Conservation (phyloP, 2,329 filamentous ascomycete genomes). For the Calonectria henricotiae region DNA sequence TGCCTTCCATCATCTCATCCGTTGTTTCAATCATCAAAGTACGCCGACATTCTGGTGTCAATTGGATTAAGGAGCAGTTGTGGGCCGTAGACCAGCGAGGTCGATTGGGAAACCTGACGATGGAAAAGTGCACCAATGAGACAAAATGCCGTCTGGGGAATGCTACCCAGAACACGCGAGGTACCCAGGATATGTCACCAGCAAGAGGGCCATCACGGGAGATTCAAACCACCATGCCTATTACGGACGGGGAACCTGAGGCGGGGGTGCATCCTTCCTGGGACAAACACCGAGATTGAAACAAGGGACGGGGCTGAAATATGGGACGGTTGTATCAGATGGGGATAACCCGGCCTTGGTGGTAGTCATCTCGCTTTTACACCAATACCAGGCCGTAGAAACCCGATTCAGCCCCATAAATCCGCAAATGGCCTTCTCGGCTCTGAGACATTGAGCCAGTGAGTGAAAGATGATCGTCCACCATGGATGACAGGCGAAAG, state of each 20-base stretch:
- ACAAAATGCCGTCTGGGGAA: constrained; percentile 5
- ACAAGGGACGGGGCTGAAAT: constrained; percentile 34
- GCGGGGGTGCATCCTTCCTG: not conserved
- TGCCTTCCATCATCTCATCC: not conserved
- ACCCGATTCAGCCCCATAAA: constrained; percentile 11
- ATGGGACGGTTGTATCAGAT: constrained; percentile 17
- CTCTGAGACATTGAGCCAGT: not conserved
- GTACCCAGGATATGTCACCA: constrained; percentile 6
- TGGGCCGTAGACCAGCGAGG: not conserved
- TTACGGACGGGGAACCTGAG: not conserved
- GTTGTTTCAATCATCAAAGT: constrained; percentile 14
- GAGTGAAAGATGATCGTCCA: not conserved
- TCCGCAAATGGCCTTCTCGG: constrained; percentile 2
- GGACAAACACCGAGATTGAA: constrained; percentile 34
- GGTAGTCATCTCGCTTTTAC: not conserved
- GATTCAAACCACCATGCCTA: constrained; percentile 1
- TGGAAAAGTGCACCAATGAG: constrained; percentile 29
- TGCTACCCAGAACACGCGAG: not conserved
- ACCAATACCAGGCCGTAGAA: not conserved
- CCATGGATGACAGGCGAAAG: not conserved
- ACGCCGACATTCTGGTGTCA: constrained; percentile 15
- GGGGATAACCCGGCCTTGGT: not conserved
- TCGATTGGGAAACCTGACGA: not conserved
- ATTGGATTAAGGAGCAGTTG: constrained; percentile 29
- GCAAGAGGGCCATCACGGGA: constrained; percentile 7